Base-by-base conservation (phyloP, 495 filamentous ascomycete species). In the Saxophila tyrrhenica region DNA sequence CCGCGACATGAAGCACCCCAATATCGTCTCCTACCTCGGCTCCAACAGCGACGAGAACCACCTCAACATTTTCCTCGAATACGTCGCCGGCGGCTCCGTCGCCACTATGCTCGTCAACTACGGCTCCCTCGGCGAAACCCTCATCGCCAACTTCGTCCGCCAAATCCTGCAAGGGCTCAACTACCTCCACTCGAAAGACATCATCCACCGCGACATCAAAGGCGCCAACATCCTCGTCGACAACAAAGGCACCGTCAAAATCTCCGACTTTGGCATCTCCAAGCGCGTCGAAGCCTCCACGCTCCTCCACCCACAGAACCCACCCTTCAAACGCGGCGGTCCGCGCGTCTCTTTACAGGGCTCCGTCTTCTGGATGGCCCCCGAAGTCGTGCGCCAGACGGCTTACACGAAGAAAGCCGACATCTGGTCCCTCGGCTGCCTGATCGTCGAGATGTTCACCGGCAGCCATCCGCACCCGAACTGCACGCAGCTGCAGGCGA, bases 51-150 rank as follows among this genome's bases (percentile, higher is more conserved):
- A 95, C 55, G 84, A 89, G 52, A 79, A 87, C 51, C 85, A 94
- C 62, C 80, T 99, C 60, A 99, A 99, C 73, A 99, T 99, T 83
- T 99, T 99, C 81, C 79, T 99, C 62, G 92, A 99, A 70, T 99
- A 99, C 70, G 92, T 99, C 8, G 88, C 92, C 29, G 92, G 92
- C 67, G 92, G 92, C 25, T 96, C 91, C 15, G 94, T 99, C 32
- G 91, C 94, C 39, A 90, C 87, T 5, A 95, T 99, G 87, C 83
- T 99, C 55, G 92, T 95, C 67, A 92, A 89, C 60, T 99, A 99
- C 72, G 94, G 94, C 54, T 88, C 89, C 16, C 82, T 96, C 48
- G 83, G 86, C 42, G 92, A 99, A 61, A 88, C 89, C 1, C 76
- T 99, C 46, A 87, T 99, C 57, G 86, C 90, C 64, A 96, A 88